A percentile compares a stretch with the other conserved stretches of the same genome.
Conservation (phyloP, 352 stramenopile genomes). For the Synura sp. region DNA sequence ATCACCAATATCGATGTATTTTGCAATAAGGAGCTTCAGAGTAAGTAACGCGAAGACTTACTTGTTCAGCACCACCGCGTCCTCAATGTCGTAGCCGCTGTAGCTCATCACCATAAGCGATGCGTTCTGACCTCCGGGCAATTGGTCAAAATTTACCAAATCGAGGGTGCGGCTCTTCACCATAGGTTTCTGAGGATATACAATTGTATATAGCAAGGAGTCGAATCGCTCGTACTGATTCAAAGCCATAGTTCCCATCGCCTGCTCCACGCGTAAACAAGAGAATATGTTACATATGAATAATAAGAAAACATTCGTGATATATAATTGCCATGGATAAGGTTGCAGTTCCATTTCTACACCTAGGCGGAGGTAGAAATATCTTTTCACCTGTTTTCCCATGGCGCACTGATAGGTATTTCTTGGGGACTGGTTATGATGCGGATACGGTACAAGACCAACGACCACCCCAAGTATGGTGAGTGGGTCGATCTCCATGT, state of each 20-base stretch:
- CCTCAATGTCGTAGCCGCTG: slow-evolving; percentile 99
- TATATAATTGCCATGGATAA: too few relatives aligned
- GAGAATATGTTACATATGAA: too few relatives aligned
- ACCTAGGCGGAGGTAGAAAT: too few relatives aligned
- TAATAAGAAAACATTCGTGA: too few relatives aligned
- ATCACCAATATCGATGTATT: background rate
- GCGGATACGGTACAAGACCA: slow-evolving; percentile 96
- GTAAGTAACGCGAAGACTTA: slow-evolving; percentile 55
- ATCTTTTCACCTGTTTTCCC: slow-evolving; percentile 97
- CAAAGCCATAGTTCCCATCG: slow-evolving; percentile 97
- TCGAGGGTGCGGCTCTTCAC: slow-evolving; percentile 97
- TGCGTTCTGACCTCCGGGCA: slow-evolving; percentile 96
- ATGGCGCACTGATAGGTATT: slow-evolving; percentile 99
- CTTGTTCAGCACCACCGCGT: slow-evolving; percentile 99
- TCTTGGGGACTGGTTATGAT: slow-evolving; percentile 96
- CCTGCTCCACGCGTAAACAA: slow-evolving; percentile 56
- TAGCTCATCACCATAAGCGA: slow-evolving; percentile 99
- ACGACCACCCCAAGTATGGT: slow-evolving; percentile 97
- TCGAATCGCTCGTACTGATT: slow-evolving; percentile 99
- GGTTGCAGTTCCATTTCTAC: too few relatives aligned
- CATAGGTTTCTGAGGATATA: slow-evolving; percentile 99
- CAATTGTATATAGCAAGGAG: slow-evolving; percentile 93
- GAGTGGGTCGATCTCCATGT: slow-evolving; percentile 99
- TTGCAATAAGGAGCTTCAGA: slow-evolving; percentile 17
- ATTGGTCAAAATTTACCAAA: slow-evolving; percentile 95